These are phyloP conservation scores for Sanghuangporus sanghuang DNA, from an alignment of 1,284 basidiomycete species.

Conservation along the genomic window DNA sequence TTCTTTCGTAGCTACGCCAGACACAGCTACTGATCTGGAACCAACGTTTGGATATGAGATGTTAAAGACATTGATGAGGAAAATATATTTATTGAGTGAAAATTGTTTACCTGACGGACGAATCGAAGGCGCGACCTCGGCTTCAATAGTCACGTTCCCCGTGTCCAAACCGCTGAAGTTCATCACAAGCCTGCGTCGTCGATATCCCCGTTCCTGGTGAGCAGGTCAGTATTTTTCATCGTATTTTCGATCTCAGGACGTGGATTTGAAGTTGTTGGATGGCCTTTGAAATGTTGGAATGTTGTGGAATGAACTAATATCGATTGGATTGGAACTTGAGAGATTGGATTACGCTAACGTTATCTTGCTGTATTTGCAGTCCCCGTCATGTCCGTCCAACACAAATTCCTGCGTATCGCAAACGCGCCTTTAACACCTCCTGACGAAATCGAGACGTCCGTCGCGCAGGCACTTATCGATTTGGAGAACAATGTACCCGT, in stretches of 20 bases:
- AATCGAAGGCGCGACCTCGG: neutral
- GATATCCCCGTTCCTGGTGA: constrained; percentile 10
- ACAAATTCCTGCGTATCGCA: constrained; percentile 94
- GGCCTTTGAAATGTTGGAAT: neutral
- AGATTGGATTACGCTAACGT: neutral
- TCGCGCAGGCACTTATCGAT: constrained; percentile 97
- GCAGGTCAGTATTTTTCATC: constrained; percentile 11
- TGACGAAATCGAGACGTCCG: constrained; percentile 87
- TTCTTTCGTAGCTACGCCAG: too few relatives aligned
- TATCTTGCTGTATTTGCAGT: neutral
- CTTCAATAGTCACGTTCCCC: neutral
- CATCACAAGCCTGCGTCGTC: neutral
- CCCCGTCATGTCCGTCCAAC: constrained; percentile 57
- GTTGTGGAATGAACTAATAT: neutral
- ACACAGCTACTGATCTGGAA: too few relatives aligned
- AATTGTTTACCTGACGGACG: neutral
- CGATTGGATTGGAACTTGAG: constrained; percentile 2
- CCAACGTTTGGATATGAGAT: too few relatives aligned
- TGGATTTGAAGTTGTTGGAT: neutral
- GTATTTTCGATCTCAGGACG: neutral
- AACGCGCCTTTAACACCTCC: constrained; percentile 89
- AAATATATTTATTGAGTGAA: neutral
- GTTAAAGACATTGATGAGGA: neutral
- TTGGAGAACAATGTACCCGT: constrained; percentile 98
- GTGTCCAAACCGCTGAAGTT: neutral